Percentiles rank a stretch among this genome's conserved stretches.
phyloP scores from a whole-genome alignment of 1,139 yeast genomes.

The Sugiyamaella pinicola region DNA sequence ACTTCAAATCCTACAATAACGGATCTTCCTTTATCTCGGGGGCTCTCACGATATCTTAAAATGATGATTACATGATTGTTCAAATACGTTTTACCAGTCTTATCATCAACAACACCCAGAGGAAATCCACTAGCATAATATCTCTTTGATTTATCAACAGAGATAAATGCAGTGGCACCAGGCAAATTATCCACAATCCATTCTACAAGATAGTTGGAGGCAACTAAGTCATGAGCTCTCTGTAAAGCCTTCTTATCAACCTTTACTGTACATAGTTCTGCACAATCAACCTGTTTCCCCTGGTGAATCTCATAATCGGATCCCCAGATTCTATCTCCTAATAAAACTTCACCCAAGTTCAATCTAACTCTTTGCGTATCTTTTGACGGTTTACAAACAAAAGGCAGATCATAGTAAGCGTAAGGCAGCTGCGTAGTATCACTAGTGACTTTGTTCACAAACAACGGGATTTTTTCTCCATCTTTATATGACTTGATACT shows the following conservation, averaged over 20 bases:
- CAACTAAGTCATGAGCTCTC: conserved; percentile 63
- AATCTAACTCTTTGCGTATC: conserved; percentile 54
- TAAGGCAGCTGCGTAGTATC: conserved; percentile 77
- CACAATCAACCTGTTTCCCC: conserved; percentile 66
- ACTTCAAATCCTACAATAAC: conserved; percentile 90
- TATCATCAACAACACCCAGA: conserved; percentile 65
- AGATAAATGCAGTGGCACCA: conserved; percentile 82
- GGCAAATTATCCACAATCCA: conserved; percentile 87
- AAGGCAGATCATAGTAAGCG: conserved; percentile 74
- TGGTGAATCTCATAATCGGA: conserved; percentile 67
- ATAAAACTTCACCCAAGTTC: conserved; percentile 73
- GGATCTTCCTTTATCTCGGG: conserved; percentile 43
- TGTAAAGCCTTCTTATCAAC: conserved; percentile 54
- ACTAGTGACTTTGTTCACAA: conserved; percentile 78
- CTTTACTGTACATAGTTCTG: conserved; percentile 63
- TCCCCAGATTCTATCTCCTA: conserved; percentile 80
- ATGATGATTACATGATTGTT: conserved; percentile 84
- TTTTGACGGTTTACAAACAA: conserved; percentile 70
- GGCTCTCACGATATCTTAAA: conserved; percentile 67
- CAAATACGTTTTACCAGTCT: conserved; percentile 41
- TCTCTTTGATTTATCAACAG: conserved; percentile 59
- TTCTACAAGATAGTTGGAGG: conserved; percentile 73
- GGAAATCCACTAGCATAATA: conserved; percentile 90
- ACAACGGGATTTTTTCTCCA: conserved; percentile 67
- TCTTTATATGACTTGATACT: conserved; percentile 40